phyloP scores from a whole-genome alignment of 768 basidiomycete species.

The Butyriboletus loyo region DNA sequence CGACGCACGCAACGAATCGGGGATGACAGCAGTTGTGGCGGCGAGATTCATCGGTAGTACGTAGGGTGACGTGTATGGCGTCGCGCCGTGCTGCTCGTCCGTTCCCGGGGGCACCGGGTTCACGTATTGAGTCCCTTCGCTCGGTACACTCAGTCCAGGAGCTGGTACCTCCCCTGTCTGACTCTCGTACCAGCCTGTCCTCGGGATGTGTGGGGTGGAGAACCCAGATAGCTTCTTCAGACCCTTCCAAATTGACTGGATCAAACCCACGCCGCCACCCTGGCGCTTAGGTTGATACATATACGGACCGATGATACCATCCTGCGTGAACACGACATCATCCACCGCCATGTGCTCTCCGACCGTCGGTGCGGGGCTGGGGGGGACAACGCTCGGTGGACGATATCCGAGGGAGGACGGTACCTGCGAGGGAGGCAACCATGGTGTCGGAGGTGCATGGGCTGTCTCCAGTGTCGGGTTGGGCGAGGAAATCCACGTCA shows the following conservation, averaged over 20 bases:
- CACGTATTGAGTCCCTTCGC: slow-evolving; percentile 14
- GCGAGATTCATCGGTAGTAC: neutral
- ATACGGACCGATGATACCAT: slow-evolving; percentile 2
- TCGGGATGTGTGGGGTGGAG: neutral
- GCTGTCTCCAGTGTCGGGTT: slow-evolving; percentile 15
- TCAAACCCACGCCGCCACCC: slow-evolving; percentile 13
- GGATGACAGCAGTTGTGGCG: neutral
- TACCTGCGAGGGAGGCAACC: neutral
- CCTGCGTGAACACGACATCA: slow-evolving; percentile 4
- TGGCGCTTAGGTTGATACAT: slow-evolving; percentile 6
- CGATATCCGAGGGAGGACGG: slow-evolving; percentile 14
- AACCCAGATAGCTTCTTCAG: slow-evolving; percentile 30
- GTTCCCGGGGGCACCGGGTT: slow-evolving; percentile 13
- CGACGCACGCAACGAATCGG: slow-evolving; percentile 3
- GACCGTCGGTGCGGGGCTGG: slow-evolving; percentile 27
- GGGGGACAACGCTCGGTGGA: slow-evolving; percentile 7
- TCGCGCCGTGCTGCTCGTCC: slow-evolving; percentile 17
- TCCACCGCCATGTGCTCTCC: slow-evolving; percentile 31
- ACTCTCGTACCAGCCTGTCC: neutral
- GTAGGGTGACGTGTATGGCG: slow-evolving; percentile 19
- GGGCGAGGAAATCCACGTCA: slow-evolving; percentile 22
- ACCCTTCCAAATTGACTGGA: slow-evolving; percentile 33
- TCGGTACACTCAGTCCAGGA: neutral
- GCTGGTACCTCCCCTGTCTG: slow-evolving; percentile 5
- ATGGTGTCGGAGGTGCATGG: neutral